Percentiles rank a stretch among this genome's conserved stretches.
Evolutionary conservation across 257 asterid species (phyloP).

Genomic region (Oldenlandia corymbosa): DNA sequence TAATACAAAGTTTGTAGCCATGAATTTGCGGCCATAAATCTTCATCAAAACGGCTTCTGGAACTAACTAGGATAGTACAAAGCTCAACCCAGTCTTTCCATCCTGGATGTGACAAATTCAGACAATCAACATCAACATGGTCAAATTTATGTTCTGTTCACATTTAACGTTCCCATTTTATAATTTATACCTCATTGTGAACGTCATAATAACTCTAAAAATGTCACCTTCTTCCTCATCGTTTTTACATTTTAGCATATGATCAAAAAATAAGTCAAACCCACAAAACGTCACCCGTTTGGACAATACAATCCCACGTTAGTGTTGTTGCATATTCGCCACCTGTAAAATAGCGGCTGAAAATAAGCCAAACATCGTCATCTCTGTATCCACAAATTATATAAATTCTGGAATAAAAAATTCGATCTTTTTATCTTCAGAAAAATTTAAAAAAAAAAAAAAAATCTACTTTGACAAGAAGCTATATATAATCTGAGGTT

Average conservation of each 20-base stretch:
- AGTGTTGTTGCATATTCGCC: not conserved
- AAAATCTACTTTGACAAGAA: not conserved
- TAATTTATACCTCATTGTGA: no score
- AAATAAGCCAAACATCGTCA: not conserved
- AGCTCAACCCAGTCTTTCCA: not conserved
- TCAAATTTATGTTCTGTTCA: not conserved
- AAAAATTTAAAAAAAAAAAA: not conserved
- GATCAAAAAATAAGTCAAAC: no score
- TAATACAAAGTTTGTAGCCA: no score
- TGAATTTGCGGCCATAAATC: no score
- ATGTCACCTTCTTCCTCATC: no score
- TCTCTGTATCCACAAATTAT: not conserved
- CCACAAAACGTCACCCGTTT: not conserved
- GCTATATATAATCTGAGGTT: conserved; percentile 6
- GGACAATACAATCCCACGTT: not conserved
- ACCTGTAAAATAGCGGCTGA: not conserved
- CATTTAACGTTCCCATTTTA: not conserved
- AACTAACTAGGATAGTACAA: not conserved
- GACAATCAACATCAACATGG: not conserved
- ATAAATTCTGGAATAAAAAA: no score
- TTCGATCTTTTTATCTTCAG: no score
- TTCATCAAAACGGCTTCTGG: not conserved
- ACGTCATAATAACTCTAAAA: no score
- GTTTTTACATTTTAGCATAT: no score
- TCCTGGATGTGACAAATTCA: not conserved